Evolutionary conservation across 495 filamentous ascomycete species (phyloP).

Genomic region (Aspergillus bertholletiae): DNA sequence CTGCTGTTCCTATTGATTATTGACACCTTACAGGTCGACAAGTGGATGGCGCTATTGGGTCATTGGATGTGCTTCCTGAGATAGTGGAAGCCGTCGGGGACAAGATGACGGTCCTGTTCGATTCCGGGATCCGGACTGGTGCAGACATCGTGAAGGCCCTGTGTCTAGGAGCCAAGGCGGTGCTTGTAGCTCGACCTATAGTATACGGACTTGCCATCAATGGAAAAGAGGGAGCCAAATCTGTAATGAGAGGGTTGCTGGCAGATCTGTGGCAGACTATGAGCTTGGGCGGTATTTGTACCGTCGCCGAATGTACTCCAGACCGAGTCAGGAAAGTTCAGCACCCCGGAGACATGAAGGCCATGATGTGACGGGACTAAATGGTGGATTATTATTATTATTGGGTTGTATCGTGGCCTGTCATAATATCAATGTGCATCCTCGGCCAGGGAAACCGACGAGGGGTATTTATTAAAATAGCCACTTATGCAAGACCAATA

Average conservation of each 20-base stretch:
- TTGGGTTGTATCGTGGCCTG: no score
- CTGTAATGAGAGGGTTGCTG: slow-evolving; percentile 53
- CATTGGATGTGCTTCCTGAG: slow-evolving; percentile 60
- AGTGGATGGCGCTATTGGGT: slow-evolving; percentile 62
- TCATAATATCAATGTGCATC: no score
- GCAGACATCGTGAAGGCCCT: slow-evolving; percentile 78
- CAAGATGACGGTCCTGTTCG: slow-evolving; percentile 57
- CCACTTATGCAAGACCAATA: no score
- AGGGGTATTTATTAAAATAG: no score
- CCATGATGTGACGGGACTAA: slow-evolving; percentile 28
- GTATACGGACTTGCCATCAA: slow-evolving; percentile 72
- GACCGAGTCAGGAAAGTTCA: slow-evolving; percentile 48
- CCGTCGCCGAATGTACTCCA: slow-evolving; percentile 48
- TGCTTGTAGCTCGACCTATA: slow-evolving; percentile 82
- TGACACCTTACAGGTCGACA: slow-evolving; percentile 46
- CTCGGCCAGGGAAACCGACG: no score
- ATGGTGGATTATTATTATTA: neutral
- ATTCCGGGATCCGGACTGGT: slow-evolving; percentile 59
- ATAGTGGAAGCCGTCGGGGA: slow-evolving; percentile 59
- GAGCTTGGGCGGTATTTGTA: slow-evolving; percentile 53
- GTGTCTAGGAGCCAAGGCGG: slow-evolving; percentile 83
- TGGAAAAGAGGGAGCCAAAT: slow-evolving; percentile 55
- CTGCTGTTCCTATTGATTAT: neutral
- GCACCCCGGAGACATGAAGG: slow-evolving; percentile 51
- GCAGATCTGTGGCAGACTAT: slow-evolving; percentile 61